These are phyloP conservation scores for Flagelloscypha sp. DNA, from an alignment of 768 basidiomycete genomes.

Conservation along the genomic window DNA sequence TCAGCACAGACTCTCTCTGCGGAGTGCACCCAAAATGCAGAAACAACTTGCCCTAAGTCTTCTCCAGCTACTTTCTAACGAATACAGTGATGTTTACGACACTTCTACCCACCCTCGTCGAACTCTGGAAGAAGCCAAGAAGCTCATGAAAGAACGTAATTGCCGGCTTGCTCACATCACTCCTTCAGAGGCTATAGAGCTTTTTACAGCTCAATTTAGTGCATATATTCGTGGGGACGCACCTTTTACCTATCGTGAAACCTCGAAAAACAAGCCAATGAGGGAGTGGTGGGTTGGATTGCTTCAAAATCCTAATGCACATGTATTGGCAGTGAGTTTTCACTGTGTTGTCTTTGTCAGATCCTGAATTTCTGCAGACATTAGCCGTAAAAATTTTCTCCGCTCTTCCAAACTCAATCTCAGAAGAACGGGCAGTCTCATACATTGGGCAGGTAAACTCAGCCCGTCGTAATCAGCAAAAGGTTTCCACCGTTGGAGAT, in stretches of 20 bases:
- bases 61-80: constrained; percentile 10
- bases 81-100: constrained; percentile 15
- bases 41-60: constrained; percentile 18
- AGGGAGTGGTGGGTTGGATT: constrained; percentile 7
- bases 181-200: constrained; percentile 7
- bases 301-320: constrained; percentile 14
- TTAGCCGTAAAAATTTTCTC: constrained; percentile 25
- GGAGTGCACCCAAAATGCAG: constrained; percentile 15
- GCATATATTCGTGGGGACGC: constrained; percentile 7
- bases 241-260: constrained; percentile 12
- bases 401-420: constrained; percentile 27
- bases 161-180: constrained; percentile 8
- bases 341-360: not conserved
- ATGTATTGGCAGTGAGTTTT: constrained; percentile 22
- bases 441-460: constrained; percentile 24
- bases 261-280: not conserved
- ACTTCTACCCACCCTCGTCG: constrained; percentile 8
- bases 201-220: constrained; percentile 10
- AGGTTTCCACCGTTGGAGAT: no score
- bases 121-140: constrained; percentile 4
- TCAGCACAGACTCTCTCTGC: constrained; percentile 14
- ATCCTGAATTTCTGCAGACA: constrained; percentile 14
- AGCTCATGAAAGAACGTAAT: constrained; percentile 7
- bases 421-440: constrained; percentile 29
- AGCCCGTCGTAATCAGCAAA: constrained; percentile 19